phyloP scores from a whole-genome alignment of 495 filamentous ascomycete species.

The Penicillium parvum region DNA sequence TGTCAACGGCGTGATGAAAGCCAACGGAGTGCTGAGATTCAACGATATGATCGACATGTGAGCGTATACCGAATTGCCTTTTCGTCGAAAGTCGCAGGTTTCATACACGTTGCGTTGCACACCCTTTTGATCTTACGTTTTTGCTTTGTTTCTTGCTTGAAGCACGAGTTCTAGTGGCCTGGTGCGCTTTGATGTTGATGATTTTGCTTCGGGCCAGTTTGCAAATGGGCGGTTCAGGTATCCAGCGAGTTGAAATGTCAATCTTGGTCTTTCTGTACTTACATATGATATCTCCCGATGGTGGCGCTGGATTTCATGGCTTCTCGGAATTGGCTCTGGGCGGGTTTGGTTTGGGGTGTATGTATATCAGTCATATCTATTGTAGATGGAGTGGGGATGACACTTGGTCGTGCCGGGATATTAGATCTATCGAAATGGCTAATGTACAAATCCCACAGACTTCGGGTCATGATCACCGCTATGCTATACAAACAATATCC shows the following conservation, averaged over 20 bases:
- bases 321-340: constrained; percentile 6
- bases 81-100: constrained; percentile 5
- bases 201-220: constrained; percentile 12
- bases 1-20: constrained; percentile 81
- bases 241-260: constrained; percentile 6
- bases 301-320: constrained; percentile 17
- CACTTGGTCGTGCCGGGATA: constrained; percentile 21
- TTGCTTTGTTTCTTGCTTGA: not conserved
- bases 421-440: constrained; percentile 35
- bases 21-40: constrained; percentile 83
- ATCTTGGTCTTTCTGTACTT: constrained; percentile 1
- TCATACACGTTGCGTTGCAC: constrained; percentile 1
- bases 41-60: constrained; percentile 94
- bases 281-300: constrained; percentile 1
- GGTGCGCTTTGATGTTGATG: constrained; percentile 6
- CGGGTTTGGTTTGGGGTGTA: constrained; percentile 9
- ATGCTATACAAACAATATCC: constrained; percentile 22
- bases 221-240: not conserved
- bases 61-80: constrained; percentile 11
- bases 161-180: constrained; percentile 20
- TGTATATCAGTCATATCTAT: too few relatives aligned
- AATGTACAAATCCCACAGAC: constrained; percentile 32
- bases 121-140: not conserved
- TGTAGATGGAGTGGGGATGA: constrained; percentile 28
- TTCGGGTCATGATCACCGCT: constrained; percentile 20